Percentiles rank a stretch among this genome's conserved stretches.
Evolutionary conservation across 1,139 yeast species (phyloP).

Genomic region (Sugiyamaella xylanicola): DNA sequence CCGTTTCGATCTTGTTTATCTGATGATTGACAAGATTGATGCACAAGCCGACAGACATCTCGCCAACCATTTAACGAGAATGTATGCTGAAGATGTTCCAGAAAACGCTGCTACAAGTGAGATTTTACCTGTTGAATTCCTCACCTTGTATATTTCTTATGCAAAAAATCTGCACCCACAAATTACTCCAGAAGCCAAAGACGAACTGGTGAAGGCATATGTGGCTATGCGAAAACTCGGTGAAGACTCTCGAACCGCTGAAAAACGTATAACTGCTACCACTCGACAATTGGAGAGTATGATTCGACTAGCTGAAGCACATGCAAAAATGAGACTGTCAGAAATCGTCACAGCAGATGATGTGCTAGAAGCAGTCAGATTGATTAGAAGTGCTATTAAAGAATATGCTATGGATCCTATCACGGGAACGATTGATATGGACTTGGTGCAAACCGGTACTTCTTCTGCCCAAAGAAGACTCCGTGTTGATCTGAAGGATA

Average conservation of each 20-base stretch:
- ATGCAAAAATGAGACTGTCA: conserved; percentile 91
- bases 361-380: conserved; percentile 91
- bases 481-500: conserved; percentile 71
- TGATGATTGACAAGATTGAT: conserved; percentile 90
- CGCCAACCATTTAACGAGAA: conserved; percentile 86
- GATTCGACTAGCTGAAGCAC: conserved; percentile 95
- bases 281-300: conserved; percentile 95
- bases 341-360: conserved; percentile 70
- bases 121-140: conserved; percentile 79
- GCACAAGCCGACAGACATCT: conserved; percentile 79
- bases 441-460: conserved; percentile 93
- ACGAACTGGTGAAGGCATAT: conserved; percentile 83
- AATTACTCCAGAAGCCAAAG: conserved; percentile 77
- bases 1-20: conserved; percentile 89
- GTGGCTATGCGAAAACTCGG: conserved; percentile 95
- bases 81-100: conserved; percentile 89
- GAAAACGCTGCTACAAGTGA: conserved; percentile 58
- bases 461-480: conserved; percentile 82
- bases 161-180: conserved; percentile 81
- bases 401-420: conserved; percentile 98
- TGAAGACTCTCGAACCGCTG: conserved; percentile 83
- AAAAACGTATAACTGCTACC: conserved; percentile 94
- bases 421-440: conserved; percentile 97
- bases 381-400: conserved; percentile 90
- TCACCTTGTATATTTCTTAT: conserved; percentile 86